phyloP scores from a whole-genome alignment of 2,329 filamentous ascomycete species.

The Talaromyces funiculosus region DNA sequence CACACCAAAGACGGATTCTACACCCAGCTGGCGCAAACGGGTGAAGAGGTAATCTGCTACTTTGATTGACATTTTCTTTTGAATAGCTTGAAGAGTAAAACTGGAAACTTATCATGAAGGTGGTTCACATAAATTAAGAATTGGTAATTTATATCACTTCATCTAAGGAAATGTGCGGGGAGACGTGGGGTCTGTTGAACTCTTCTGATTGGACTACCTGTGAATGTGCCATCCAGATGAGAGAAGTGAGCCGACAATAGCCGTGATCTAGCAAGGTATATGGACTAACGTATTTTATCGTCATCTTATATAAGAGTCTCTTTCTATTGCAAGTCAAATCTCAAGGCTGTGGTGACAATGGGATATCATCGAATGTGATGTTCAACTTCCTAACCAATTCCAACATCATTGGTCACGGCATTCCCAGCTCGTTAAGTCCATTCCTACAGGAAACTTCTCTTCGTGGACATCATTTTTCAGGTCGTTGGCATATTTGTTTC shows the following conservation, averaged over 20 bases:
- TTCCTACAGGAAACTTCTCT: neutral
- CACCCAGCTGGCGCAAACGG: slow-evolving; percentile 9
- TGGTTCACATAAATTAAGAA: neutral
- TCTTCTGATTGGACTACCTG: neutral
- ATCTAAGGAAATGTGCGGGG: neutral
- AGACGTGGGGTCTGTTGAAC: neutral
- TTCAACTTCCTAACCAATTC: neutral
- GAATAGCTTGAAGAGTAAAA: neutral
- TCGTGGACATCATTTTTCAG: too few species aligned
- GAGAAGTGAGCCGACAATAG: neutral
- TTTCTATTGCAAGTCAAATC: neutral
- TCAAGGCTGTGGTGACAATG: neutral
- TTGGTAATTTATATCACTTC: neutral
- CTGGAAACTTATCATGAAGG: neutral
- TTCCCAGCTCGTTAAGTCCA: slow-evolving; percentile 1
- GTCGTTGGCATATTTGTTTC: too few species aligned
- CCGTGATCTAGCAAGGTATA: neutral
- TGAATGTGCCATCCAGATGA: neutral
- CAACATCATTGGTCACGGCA: neutral
- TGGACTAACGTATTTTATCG: neutral
- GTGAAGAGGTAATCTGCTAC: slow-evolving; percentile 11
- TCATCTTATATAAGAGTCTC: neutral
- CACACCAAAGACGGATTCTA: slow-evolving; percentile 11
- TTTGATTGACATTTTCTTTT: neutral
- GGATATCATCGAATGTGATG: neutral